Evolutionary conservation across 2,329 filamentous ascomycete genomes (phyloP).

Genomic region (Aspergillus pseudonomiae): DNA sequence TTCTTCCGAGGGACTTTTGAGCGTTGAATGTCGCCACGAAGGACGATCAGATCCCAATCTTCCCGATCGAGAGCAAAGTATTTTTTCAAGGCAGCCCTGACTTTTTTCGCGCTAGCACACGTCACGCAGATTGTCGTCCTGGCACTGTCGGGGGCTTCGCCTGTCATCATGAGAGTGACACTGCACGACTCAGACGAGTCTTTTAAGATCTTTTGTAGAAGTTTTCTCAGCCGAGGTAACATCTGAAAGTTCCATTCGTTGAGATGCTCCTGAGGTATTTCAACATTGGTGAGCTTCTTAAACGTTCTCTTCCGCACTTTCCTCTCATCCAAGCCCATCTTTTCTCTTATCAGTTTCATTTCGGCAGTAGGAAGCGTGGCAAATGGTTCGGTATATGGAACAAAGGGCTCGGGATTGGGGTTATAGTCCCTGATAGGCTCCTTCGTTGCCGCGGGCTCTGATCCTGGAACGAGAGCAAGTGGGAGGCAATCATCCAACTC

Average conservation of each 20-base stretch:
- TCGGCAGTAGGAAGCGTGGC: slow-evolving; percentile 26
- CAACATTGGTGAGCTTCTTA: slow-evolving; percentile 51
- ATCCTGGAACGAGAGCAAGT: slow-evolving; percentile 40
- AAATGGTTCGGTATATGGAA: slow-evolving; percentile 23
- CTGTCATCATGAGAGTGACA: slow-evolving; percentile 63
- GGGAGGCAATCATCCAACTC: slow-evolving; percentile 48
- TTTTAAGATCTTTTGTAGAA: slow-evolving; percentile 61
- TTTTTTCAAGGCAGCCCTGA: slow-evolving; percentile 60
- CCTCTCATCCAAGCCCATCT: slow-evolving; percentile 29
- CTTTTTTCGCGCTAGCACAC: slow-evolving; percentile 61
- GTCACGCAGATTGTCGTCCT: slow-evolving; percentile 66
- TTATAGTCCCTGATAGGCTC: slow-evolving; percentile 24
- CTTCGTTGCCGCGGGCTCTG: slow-evolving; percentile 31
- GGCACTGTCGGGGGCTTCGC: slow-evolving; percentile 59
- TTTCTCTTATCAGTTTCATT: slow-evolving; percentile 28
- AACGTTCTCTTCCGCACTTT: slow-evolving; percentile 43
- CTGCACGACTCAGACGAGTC: slow-evolving; percentile 64
- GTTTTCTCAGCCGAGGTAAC: slow-evolving; percentile 60
- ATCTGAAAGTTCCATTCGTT: slow-evolving; percentile 62
- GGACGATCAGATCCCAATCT: slow-evolving; percentile 63
- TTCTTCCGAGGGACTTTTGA: slow-evolving; percentile 55
- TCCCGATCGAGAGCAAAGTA: slow-evolving; percentile 60
- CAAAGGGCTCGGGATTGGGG: slow-evolving; percentile 15
- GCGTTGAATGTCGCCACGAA: slow-evolving; percentile 59
- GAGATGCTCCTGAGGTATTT: slow-evolving; percentile 58